Evolutionary conservation across 768 basidiomycete genomes (phyloP), one percentile per base, ranked within the genome.

Genomic region (Trametes sanguinea): DNA sequence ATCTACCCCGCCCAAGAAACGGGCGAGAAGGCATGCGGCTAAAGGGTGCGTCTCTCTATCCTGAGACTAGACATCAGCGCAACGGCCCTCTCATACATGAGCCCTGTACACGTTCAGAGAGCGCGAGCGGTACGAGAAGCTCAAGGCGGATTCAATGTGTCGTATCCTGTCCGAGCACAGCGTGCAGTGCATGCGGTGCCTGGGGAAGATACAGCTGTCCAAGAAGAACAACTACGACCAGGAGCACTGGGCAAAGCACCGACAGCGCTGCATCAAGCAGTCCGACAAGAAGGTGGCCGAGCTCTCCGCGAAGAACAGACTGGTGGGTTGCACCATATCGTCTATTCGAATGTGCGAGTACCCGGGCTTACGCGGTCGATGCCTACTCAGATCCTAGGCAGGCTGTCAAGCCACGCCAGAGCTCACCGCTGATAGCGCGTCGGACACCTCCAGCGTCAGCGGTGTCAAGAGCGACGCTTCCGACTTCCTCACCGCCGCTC

Each of bases 181-280:
- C n/a, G 65, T 65, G 29, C 57, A 55, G 57, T 89, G 87, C 74
- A 76, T 74, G 63, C 78, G 79, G 54, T 90, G 88, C 72, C 76
- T 78, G 40, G 73, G 68, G 32, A 74, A 76, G 13, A 88, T 90
- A 73, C 87, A 87, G 70, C 81, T 90, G 30, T 89, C 87, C 14
- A 72, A 77, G 35, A 89, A 89, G 74, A 87, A 85, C 71, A 77
- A 77, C 22, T 90, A 81, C 66, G 88, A 90, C 67, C 78, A 80
- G 33, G 82, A 81, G 67, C 88, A 90, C 71, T 90, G 88, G 88
- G 70, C 75, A 47, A 85, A 82, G 65, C 88, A 90, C 68, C 78
- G 83, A 35, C 77, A 77, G 43, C 79, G 87, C 33, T 90, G 88
- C 70, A 69, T 83, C 56, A 84, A 80, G 73, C 81, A 78, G 61